Evolutionary conservation across 2,329 filamentous ascomycete species (phyloP), one percentile per base, ranked within the genome.

Genomic region (Aspergillus sp.): DNA sequence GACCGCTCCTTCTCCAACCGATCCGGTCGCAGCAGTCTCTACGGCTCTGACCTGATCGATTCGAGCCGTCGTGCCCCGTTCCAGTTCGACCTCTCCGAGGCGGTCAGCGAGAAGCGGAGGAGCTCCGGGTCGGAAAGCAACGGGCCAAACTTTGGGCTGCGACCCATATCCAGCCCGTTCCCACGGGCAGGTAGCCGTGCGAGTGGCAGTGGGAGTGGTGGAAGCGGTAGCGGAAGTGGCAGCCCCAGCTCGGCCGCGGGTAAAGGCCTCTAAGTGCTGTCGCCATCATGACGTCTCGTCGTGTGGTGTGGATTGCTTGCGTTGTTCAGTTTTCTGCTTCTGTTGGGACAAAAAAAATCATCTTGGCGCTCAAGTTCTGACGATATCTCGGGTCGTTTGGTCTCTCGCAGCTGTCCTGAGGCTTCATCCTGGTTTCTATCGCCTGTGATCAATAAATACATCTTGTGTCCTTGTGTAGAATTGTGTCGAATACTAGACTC

Each of bases 151-250:
- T 69, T 71, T 3, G 72, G 69, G 57, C 62, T 65, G 44, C 69
- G 66, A 52, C 67, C 66, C 16, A 65, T 64, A 48, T 60, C 70
- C 47, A 74, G 70, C 38, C 68, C 73, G 42, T 73, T 72, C 47
- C 67, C 67, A 32, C 65, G 70, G 59, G 67, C 65, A 33, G 76
- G 72, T 46, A 80, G 77, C 63, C 75, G 76, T 54, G 76, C 73
- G 46, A 80, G 79, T 57, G 77, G 76, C 44, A 65, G 66, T 66
- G 68, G 76, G 56, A 73, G 75, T 65, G 55, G 35, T 38, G 35
- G 35, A n/a, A 64, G 69, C 48, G 71, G 68, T 38, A 74, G 73
- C 59, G 71, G 70, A 45, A 72, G 65, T 52, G 70, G 66, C 49
- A 75, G 73, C 60, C 73, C 73, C 20, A 65, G 64, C 52, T 74